Base-by-base conservation (phyloP, 345 rosid species). In the Schrenkiella parvula region DNA sequence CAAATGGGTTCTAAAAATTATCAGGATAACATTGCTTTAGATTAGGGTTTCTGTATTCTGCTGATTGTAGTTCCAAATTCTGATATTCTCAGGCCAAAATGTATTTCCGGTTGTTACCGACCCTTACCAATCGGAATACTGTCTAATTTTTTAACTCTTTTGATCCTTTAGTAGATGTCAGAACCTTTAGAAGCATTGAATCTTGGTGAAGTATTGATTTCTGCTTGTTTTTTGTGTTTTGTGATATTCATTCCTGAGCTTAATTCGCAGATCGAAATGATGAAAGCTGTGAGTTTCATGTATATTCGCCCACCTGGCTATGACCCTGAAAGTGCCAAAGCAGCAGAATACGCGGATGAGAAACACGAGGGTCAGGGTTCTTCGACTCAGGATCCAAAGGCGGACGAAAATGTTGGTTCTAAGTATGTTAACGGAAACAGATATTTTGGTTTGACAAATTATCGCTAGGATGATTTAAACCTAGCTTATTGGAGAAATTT, bases 251-350 rank as follows among this genome's bases (percentile, higher is more conserved):
- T 48, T 22, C 18, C 19, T 52, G 79, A 50, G 64, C 15, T 28
- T 46, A 22, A 34, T 66, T 35, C 11, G 58, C 61, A 95, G 99
- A 77, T 91, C 21, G 95, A 91, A 81, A 87, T 79, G 35, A 88
- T 95, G 96, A 88, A 91, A 86, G 99, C 97, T 13, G 97, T 93
- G 60, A 91, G 98, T 79, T 93, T 93, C 71, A 91, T 95, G 97
- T 95, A 91, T 72, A 86, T 95, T 67, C 95, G 99, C 2, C 97
- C 99, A 1, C 99, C 97, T 61, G 96, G 99, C 37, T 95, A 85
- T 78, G 88, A 86, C 81, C 83, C 96, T 5, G 99, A 95, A 79
- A 95, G 96, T 79, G 97, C 97, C 64, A 95, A 89, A 82, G 99
- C 93, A 22, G 99, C 99, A 1, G 99, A 91, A 74, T 58, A 85